Evolutionary conservation across 805 yeast genomes (phyloP).

Genomic region (Kodamaea kakaduensis): DNA sequence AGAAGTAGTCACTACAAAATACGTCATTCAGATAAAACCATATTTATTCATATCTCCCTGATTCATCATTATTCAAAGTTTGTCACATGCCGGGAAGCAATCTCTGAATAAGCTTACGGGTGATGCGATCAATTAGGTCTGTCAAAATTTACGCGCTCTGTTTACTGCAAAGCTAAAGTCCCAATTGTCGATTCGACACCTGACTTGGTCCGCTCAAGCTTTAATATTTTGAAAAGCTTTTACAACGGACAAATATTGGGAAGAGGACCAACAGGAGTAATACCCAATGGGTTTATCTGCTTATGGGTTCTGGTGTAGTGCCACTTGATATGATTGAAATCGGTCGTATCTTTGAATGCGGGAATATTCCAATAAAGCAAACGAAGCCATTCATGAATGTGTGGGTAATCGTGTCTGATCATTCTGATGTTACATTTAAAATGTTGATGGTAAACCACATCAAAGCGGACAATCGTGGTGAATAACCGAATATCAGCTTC

Average conservation of each 20-base stretch:
- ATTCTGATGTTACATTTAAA: slow-evolving; percentile 87
- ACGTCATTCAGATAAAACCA: no score
- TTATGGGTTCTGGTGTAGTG: slow-evolving; percentile 75
- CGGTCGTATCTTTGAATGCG: slow-evolving; percentile 73
- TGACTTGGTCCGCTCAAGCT: no score
- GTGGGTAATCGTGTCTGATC: slow-evolving; percentile 77
- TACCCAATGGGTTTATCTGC: slow-evolving; percentile 62
- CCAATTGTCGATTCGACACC: not conserved
- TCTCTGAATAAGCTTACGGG: no score
- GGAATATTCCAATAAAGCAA: slow-evolving; percentile 76
- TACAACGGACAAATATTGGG: slow-evolving; percentile 55
- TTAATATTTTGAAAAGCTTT: not conserved
- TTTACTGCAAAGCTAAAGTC: not conserved
- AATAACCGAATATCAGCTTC: slow-evolving; percentile 88
- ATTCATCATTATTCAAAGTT: no score
- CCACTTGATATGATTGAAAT: slow-evolving; percentile 84
- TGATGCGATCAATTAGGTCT: no score
- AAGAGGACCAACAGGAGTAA: slow-evolving; percentile 86
- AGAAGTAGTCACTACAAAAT: no score
- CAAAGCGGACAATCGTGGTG: slow-evolving; percentile 87
- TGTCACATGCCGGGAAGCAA: no score
- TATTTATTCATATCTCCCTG: no score
- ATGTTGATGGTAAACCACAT: slow-evolving; percentile 90
- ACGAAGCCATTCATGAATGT: slow-evolving; percentile 73
- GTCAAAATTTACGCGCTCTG: no score